Evolutionary conservation across 1,139 yeast species (phyloP).

Genomic region (Groenewaldozyma auringiensis): DNA sequence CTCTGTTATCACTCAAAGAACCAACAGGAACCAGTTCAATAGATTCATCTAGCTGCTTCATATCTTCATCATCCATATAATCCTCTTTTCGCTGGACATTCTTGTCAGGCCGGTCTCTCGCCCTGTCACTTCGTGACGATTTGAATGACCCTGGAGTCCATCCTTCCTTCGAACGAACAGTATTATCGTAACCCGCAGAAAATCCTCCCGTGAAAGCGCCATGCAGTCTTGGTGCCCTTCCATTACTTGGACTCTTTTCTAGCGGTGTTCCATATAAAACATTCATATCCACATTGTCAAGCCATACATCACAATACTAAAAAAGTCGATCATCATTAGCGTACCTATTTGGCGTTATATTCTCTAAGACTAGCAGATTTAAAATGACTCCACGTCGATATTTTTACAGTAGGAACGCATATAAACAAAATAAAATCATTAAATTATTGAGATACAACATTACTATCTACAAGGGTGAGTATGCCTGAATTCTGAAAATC

Average conservation of each 20-base stretch:
- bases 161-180: slow-evolving; percentile 32
- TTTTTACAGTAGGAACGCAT: too few species aligned
- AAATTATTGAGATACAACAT: neutral
- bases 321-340: neutral
- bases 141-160: slow-evolving; percentile 28
- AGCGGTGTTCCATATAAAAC: slow-evolving; percentile 4
- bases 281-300: slow-evolving; percentile 1
- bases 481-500: neutral
- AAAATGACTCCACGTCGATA: too few species aligned
- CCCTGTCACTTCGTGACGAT: slow-evolving; percentile 20
- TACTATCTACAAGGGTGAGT: neutral
- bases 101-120: slow-evolving; percentile 4
- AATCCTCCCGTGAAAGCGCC: slow-evolving; percentile 33
- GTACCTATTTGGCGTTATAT: too few species aligned
- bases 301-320: neutral
- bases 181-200: slow-evolving; percentile 30
- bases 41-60: slow-evolving; percentile 20
- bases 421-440: neutral
- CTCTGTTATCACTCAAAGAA: neutral
- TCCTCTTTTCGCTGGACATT: slow-evolving; percentile 18
- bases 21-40: slow-evolving; percentile 12
- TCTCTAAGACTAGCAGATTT: too few species aligned
- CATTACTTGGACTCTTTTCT: neutral
- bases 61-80: slow-evolving; percentile 32
- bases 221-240: slow-evolving; percentile 14